A percentile compares a stretch with the other conserved stretches of the same genome.
phyloP scores from a whole-genome alignment of 495 filamentous ascomycete species.

The Hypoxylon lienhwacheense region DNA sequence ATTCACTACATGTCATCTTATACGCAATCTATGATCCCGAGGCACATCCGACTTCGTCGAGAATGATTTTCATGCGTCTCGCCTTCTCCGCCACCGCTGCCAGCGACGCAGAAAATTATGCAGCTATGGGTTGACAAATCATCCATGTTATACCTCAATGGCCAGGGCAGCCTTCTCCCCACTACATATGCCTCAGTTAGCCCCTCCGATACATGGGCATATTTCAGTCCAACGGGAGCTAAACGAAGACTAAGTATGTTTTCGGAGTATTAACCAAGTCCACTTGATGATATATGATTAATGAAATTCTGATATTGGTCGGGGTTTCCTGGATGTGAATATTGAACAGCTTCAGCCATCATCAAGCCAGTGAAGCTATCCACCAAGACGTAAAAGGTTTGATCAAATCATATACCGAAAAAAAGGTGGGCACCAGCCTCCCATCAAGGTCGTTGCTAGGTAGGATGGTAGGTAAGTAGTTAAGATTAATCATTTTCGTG shows the following conservation, averaged over 20 bases:
- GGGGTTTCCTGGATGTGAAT: background rate
- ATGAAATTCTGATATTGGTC: constrained; percentile 23
- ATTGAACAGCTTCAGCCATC: background rate
- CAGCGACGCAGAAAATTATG: background rate
- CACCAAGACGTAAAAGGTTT: background rate
- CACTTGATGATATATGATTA: constrained; percentile 17
- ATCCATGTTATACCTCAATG: constrained; percentile 9
- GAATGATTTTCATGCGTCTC: background rate
- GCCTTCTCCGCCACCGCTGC: background rate
- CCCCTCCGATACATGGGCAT: constrained; percentile 11
- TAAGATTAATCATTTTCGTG: constrained; percentile 12
- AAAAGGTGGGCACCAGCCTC: background rate
- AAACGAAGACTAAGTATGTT: constrained; percentile 15
- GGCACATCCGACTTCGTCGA: constrained; percentile 2
- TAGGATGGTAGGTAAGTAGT: constrained; percentile 11
- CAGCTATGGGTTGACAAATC: constrained; percentile 6
- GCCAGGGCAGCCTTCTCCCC: constrained; percentile 7
- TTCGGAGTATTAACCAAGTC: constrained; percentile 24
- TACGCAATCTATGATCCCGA: background rate
- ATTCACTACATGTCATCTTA: background rate
- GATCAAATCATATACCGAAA: constrained; percentile 5
- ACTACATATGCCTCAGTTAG: constrained; percentile 17
- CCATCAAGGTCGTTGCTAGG: constrained; percentile 6
- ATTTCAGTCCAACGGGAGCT: constrained; percentile 19
- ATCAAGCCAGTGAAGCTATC: background rate